phyloP scores from a whole-genome alignment of 768 basidiomycete species.

The Pleurotus tuber-regium region DNA sequence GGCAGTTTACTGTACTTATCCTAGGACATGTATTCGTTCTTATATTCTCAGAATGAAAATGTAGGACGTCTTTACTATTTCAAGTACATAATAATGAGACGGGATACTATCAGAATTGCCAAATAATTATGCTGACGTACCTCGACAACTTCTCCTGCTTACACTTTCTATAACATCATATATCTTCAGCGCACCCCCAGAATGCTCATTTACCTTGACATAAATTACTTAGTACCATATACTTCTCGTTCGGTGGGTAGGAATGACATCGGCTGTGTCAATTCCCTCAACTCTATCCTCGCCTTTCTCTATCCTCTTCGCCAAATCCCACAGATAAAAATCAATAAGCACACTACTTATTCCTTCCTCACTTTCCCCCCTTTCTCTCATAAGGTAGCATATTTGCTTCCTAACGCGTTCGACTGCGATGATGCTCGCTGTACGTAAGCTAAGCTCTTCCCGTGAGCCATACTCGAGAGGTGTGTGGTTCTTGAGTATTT shows the following conservation, averaged over 20 bases:
- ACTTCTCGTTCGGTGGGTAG: slow-evolving; percentile 77
- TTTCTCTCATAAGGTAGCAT: slow-evolving; percentile 27
- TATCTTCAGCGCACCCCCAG: too few species aligned
- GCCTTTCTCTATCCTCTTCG: slow-evolving; percentile 68
- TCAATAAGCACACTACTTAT: slow-evolving; percentile 84
- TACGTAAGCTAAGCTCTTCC: slow-evolving; percentile 79
- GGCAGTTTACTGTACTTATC: too few species aligned
- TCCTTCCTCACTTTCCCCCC: slow-evolving; percentile 22
- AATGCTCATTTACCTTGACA: too few species aligned
- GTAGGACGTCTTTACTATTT: too few species aligned
- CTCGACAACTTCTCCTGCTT: too few species aligned
- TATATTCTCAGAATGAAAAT: too few species aligned
- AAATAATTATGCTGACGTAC: too few species aligned
- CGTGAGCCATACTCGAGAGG: slow-evolving; percentile 52
- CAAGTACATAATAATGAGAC: too few species aligned
- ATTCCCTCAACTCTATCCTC: slow-evolving; percentile 59
- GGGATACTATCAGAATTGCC: too few species aligned
- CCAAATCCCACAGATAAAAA: slow-evolving; percentile 89
- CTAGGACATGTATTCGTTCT: too few species aligned
- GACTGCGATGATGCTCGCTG: slow-evolving; percentile 77
- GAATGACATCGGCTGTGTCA: slow-evolving; percentile 52
- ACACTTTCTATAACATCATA: too few species aligned
- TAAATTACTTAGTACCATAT: slow-evolving; percentile 82
- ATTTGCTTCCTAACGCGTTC: slow-evolving; percentile 71
- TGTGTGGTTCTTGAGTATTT: slow-evolving; percentile 42